These are phyloP conservation scores for Diplocarpon mali DNA, from an alignment of 2,329 filamentous ascomycete genomes.

Conservation along the genomic window DNA sequence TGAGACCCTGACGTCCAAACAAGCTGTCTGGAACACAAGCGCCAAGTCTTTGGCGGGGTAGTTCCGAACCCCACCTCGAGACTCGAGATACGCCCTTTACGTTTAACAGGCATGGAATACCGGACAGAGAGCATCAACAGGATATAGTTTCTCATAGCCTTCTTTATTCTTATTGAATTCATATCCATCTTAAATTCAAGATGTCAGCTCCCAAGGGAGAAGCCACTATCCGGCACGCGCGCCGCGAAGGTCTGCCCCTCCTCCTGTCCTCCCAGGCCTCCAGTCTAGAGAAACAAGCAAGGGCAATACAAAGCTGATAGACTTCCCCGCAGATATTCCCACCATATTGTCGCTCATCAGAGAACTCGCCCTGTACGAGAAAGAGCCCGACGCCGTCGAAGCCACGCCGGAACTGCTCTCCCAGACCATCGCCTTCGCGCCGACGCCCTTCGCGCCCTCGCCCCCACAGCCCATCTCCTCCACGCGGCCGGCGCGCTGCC, in stretches of 20 bases:
- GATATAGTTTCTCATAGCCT: neutral
- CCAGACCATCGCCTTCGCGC: conserved; percentile 71
- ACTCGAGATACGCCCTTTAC: too few species aligned
- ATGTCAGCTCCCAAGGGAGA: conserved; percentile 8
- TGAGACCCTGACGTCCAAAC: too few species aligned
- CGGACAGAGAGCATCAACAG: too few species aligned
- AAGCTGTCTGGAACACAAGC: too few species aligned
- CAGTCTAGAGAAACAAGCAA: neutral
- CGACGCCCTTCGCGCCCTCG: conserved; percentile 29
- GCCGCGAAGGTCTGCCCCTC: conserved; percentile 40
- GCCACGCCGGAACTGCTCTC: conserved; percentile 66
- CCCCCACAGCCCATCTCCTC: conserved; percentile 36
- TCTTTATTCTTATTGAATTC: too few species aligned
- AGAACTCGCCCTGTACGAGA: conserved; percentile 81
- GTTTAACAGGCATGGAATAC: too few species aligned
- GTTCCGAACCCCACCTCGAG: too few species aligned
- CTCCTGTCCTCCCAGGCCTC: conserved; percentile 3
- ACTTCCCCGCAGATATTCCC: conserved; percentile 52
- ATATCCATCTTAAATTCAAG: too few species aligned
- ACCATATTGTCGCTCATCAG: conserved; percentile 73
- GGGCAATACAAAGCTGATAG: neutral
- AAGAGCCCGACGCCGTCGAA: conserved; percentile 55
- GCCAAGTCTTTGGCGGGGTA: too few species aligned
- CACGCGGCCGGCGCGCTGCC: conserved; percentile 59
- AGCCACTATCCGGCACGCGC: conserved; percentile 42